Conservation (phyloP, 305 asterid genomes). For the Withania somnifera region DNA sequence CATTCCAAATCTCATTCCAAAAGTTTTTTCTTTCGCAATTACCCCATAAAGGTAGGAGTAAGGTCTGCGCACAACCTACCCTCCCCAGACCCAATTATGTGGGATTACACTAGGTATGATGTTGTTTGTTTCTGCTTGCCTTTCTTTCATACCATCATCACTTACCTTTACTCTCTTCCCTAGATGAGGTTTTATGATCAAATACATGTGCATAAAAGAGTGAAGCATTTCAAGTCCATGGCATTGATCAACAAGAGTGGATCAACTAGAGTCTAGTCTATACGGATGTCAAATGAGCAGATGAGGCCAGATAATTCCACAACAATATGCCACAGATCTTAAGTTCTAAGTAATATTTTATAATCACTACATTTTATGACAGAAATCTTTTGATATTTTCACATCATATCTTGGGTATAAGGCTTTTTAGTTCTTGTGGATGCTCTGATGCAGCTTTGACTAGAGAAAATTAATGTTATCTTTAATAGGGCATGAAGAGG, state of each 20-base stretch:
- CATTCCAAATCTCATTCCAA: no score
- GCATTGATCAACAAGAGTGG: neutral
- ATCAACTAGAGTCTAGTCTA: neutral
- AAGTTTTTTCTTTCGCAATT: neutral
- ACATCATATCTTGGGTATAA: neutral
- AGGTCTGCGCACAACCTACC: no score
- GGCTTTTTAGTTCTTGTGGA: neutral
- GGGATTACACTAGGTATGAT: no score
- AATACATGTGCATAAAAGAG: neutral
- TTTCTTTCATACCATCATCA: neutral
- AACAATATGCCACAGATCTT: neutral
- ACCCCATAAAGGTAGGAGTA: no score
- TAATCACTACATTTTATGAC: neutral
- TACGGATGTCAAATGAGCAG: neutral
- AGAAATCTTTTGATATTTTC: neutral
- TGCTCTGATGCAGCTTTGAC: neutral
- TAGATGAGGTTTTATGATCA: neutral
- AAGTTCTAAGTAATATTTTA: neutral
- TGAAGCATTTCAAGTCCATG: neutral
- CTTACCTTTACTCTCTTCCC: neutral
- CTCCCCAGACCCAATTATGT: no score
- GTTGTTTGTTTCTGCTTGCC: neutral
- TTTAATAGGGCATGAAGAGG: neutral
- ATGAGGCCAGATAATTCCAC: neutral
- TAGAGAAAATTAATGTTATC: neutral